Evolutionary conservation across 2,329 filamentous ascomycete species (phyloP), one percentile per base, ranked within the genome.

Genomic region (Fusarium bactridioides): DNA sequence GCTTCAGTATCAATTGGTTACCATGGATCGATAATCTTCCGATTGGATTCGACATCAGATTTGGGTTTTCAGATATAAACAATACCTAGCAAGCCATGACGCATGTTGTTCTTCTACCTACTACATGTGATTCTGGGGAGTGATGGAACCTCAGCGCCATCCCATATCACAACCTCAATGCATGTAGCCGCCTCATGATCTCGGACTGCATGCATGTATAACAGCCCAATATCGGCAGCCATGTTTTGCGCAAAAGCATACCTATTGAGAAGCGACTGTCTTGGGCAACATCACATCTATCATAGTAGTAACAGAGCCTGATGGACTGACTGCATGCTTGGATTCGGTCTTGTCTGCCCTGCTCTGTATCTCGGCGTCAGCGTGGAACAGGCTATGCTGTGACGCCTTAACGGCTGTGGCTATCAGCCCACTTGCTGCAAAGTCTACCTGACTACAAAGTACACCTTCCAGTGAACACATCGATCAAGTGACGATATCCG

Each of bases 161-260:
- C 59, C 61, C 54, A 64, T 70, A 61, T 71, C 70, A 58, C 67
- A 64, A 45, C 57, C 59, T 58, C 43, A 60, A 74, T 68, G 67
- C 67, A 74, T 45, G 70, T 62, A 64, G 62, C 58, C 70, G 70
- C 67, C 66, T 53, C 58, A 54, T 67, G 45, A 71, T 73, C 61
- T 67, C 54, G 61, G 61, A 53, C 53, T 56, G 58, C 55, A 56
- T 63, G 64, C 41, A 66, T 64, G 61, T 61, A 70, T 44, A 58
- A 50, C 65, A 69, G 65, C 69, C 69, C 66, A 73, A 73, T 58
- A 23, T 70, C 27, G 35, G 65, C 63, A 53, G 44, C 68, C 70
- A 73, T 66, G 48, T 50, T 38, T 47, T 51, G 25, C 47, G 37
- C 29, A 68, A 51, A 64, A 29, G 51, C 25, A 47, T 27, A 40